Percentiles rank a stretch among this genome's conserved stretches.
phyloP scores from a whole-genome alignment of 2,329 filamentous ascomycete species.

The Alternaria sp. region DNA sequence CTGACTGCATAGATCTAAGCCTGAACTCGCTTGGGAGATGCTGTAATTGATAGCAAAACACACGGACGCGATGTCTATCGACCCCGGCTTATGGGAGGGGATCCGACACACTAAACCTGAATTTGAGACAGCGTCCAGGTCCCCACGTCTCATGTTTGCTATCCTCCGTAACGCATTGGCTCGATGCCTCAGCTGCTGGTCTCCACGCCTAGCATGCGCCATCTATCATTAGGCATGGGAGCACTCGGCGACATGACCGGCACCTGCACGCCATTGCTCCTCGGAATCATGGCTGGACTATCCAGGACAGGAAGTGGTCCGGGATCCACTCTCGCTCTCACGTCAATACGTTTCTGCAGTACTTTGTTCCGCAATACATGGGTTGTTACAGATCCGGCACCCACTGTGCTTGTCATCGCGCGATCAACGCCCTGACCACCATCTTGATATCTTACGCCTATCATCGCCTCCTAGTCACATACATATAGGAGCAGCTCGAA shows the following conservation, averaged over 20 bases:
- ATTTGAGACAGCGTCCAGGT: slow-evolving; percentile 49
- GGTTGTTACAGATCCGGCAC: slow-evolving; percentile 51
- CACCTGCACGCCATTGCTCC: slow-evolving; percentile 48
- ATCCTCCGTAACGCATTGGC: slow-evolving; percentile 50
- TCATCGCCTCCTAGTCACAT: slow-evolving; percentile 35
- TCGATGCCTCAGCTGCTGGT: slow-evolving; percentile 45
- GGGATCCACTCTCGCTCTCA: slow-evolving; percentile 51
- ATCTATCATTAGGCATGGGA: slow-evolving; percentile 52
- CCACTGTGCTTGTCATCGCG: slow-evolving; percentile 48
- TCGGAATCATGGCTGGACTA: slow-evolving; percentile 48
- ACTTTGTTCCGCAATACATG: slow-evolving; percentile 52
- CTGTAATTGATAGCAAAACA: slow-evolving; percentile 49
- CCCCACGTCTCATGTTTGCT: slow-evolving; percentile 52
- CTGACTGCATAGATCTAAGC: slow-evolving; percentile 33
- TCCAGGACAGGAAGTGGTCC: slow-evolving; percentile 46
- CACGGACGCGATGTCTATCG: slow-evolving; percentile 40
- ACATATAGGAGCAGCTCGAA: slow-evolving; percentile 49
- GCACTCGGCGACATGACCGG: slow-evolving; percentile 47
- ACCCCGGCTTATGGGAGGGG: slow-evolving; percentile 51
- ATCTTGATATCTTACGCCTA: slow-evolving; percentile 37
- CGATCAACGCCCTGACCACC: slow-evolving; percentile 46
- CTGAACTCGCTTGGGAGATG: slow-evolving; percentile 37
- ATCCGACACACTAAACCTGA: slow-evolving; percentile 49
- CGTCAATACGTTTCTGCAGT: slow-evolving; percentile 53
- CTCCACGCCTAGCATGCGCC: slow-evolving; percentile 43